These are phyloP conservation scores for Cudoniella acicularis DNA, from an alignment of 495 filamentous ascomycete species.

Conservation along the genomic window DNA sequence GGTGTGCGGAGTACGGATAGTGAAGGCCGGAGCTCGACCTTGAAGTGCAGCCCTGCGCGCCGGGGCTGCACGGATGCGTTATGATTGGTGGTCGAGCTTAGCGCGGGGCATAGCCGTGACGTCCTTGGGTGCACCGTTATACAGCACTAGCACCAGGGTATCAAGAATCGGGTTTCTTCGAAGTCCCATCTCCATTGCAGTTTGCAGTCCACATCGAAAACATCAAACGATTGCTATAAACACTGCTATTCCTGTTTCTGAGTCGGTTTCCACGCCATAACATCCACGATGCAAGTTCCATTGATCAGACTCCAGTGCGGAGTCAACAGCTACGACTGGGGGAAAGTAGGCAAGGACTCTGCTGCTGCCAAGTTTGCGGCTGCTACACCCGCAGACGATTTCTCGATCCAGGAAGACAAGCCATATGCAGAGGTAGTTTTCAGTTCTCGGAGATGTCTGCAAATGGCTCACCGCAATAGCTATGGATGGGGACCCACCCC, in stretches of 20 bases:
- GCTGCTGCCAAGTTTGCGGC: conserved; percentile 75
- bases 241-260: too few species aligned
- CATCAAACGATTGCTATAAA: too few species aligned
- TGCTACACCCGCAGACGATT: conserved; percentile 65
- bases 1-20: not conserved
- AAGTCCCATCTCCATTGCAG: not conserved
- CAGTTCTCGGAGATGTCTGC: conserved; percentile 4
- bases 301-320: conserved; percentile 91
- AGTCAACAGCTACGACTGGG: conserved; percentile 99
- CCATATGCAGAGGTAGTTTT: conserved; percentile 78
- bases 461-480: conserved; percentile 41
- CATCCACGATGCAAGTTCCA: conserved; percentile 51
- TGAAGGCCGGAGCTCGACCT: not conserved
- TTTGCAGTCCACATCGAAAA: not conserved
- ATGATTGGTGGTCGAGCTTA: not conserved
- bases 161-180: too few species aligned
- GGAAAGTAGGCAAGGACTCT: conserved; percentile 82
- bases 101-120: not conserved
- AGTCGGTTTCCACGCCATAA: not conserved
- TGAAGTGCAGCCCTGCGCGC: not conserved
- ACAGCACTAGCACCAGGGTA: not conserved
- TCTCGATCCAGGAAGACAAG: conserved; percentile 74
- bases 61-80: not conserved
- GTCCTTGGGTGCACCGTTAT: not conserved
- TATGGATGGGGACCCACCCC: conserved; percentile 99